Conservation (phyloP, 1,139 yeast genomes). For the Suhomyces panamericanus region DNA sequence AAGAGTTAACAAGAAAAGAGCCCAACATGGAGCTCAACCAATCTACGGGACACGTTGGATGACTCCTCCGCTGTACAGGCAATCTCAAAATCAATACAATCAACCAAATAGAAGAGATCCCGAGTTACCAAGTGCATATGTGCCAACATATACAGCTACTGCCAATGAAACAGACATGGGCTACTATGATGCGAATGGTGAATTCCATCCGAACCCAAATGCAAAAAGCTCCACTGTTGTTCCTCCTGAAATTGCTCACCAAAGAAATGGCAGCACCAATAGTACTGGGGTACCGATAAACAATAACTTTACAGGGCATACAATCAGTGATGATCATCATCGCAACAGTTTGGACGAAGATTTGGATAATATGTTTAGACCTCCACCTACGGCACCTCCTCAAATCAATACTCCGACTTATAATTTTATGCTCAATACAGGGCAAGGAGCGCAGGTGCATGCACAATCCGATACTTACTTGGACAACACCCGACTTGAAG, state of each 20-base stretch:
- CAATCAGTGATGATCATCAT: constrained; percentile 13
- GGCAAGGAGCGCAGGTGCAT: neutral
- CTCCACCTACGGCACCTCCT: constrained; percentile 5
- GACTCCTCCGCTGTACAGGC: constrained; percentile 85
- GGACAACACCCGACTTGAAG: neutral
- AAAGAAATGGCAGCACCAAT: constrained; percentile 15
- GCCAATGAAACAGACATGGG: constrained; percentile 77
- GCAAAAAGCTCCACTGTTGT: constrained; percentile 20
- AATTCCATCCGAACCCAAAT: constrained; percentile 41
- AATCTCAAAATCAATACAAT: constrained; percentile 64
- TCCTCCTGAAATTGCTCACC: constrained; percentile 17
- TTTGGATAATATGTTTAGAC: constrained; percentile 8
- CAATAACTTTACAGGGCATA: constrained; percentile 5
- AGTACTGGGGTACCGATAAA: constrained; percentile 14
- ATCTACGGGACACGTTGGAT: constrained; percentile 86
- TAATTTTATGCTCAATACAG: constrained; percentile 8
- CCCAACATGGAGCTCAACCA: constrained; percentile 64
- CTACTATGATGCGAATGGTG: constrained; percentile 71
- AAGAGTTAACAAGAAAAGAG: constrained; percentile 59
- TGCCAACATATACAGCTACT: constrained; percentile 66
- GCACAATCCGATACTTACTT: constrained; percentile 1
- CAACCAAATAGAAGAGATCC: constrained; percentile 39
- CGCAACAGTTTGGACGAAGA: constrained; percentile 1
- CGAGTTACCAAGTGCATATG: constrained; percentile 42
- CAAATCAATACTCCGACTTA: constrained; percentile 9